Evolutionary conservation across 306 rosid species (phyloP).

Genomic region (Notholithocarpus densiflorus): DNA sequence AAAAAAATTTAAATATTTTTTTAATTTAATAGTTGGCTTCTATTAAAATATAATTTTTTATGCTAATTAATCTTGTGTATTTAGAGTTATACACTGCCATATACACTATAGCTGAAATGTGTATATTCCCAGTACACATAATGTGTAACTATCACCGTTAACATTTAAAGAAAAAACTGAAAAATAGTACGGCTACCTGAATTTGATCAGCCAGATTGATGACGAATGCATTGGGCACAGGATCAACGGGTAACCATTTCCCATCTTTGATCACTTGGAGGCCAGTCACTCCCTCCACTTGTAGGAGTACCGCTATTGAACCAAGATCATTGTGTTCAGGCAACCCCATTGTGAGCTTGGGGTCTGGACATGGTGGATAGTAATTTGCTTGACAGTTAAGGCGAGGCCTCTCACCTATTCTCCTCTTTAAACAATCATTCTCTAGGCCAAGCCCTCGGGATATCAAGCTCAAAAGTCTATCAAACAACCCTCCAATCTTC

Average conservation of each 20-base stretch:
- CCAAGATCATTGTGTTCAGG: slow-evolving; percentile 7
- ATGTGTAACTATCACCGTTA: too few relatives aligned
- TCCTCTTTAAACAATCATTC: slow-evolving; percentile 24
- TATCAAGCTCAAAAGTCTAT: slow-evolving; percentile 37
- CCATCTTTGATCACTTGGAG: slow-evolving; percentile 8
- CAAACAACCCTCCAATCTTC: slow-evolving; percentile 33
- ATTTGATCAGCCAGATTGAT: slow-evolving; percentile 21
- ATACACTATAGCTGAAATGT: too few relatives aligned
- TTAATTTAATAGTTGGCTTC: too few relatives aligned
- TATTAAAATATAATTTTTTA: too few relatives aligned
- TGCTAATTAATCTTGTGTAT: too few relatives aligned
- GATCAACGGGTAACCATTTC: slow-evolving; percentile 15
- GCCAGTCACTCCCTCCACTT: slow-evolving; percentile 13
- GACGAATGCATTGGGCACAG: slow-evolving; percentile 21
- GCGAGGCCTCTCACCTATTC: slow-evolving; percentile 32
- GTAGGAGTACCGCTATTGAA: slow-evolving; percentile 2
- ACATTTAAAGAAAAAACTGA: background rate
- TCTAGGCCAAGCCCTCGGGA: slow-evolving; percentile 48
- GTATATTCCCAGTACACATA: too few relatives aligned
- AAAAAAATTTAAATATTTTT: too few relatives aligned
- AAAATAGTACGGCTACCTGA: slow-evolving; percentile 1
- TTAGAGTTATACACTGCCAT: too few relatives aligned
- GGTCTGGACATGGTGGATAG: slow-evolving; percentile 24
- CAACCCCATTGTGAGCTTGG: slow-evolving; percentile 17
- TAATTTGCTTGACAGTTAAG: slow-evolving; percentile 13